Conservation (phyloP, 192 early-diverging fungal genomes). For the Coemansia sp. region DNA sequence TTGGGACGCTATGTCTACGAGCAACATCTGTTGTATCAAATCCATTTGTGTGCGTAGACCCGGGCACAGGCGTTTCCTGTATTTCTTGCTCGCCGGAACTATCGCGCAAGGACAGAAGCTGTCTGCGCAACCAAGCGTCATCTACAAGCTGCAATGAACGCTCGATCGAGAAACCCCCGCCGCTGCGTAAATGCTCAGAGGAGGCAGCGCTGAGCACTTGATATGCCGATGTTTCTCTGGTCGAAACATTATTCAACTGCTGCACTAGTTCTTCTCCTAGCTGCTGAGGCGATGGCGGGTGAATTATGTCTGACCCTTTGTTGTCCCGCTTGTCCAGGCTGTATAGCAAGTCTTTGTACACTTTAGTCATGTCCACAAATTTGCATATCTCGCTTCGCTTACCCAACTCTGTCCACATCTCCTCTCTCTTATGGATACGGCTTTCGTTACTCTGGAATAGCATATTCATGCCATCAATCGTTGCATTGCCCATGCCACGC, state of each 20-base stretch:
- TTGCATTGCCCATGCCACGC: neutral
- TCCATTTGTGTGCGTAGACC: neutral
- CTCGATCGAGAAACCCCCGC: neutral
- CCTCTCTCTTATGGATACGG: slow-evolving; percentile 8
- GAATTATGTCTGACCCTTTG: neutral
- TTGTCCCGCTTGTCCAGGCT: neutral
- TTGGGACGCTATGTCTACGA: neutral
- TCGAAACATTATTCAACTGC: neutral
- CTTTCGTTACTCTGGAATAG: slow-evolving; percentile 11
- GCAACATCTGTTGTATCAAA: neutral
- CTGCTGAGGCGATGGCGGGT: neutral
- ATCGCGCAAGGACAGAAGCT: neutral
- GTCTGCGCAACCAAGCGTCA: neutral
- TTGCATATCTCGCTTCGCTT: slow-evolving; percentile 22
- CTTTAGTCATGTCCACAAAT: slow-evolving; percentile 25
- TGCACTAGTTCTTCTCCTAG: neutral
- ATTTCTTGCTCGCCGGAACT: neutral
- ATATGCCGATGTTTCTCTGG: slow-evolving; percentile 1
- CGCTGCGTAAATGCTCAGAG: neutral
- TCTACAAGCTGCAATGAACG: neutral
- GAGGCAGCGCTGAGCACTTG: slow-evolving; percentile 4
- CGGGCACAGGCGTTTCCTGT: no score
- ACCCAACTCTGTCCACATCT: slow-evolving; percentile 26
- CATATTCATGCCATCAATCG: slow-evolving; percentile 22
- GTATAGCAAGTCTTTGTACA: slow-evolving; percentile 10